Conservation (phyloP, 2,329 filamentous ascomycete genomes). For the Alternaria dauci region DNA sequence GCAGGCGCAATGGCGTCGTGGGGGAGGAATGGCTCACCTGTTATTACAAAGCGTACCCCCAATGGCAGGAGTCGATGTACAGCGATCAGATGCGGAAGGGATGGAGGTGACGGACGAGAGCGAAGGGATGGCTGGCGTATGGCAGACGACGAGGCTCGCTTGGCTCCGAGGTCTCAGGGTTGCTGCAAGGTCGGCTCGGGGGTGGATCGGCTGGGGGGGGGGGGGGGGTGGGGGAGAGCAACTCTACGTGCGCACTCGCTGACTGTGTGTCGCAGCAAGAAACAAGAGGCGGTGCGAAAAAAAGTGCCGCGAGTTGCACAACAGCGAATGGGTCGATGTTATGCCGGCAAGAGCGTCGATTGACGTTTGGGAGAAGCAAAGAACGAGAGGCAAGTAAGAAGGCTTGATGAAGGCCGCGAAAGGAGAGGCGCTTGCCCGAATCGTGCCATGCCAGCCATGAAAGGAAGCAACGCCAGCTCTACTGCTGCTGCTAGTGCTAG, state of each 20-base stretch:
- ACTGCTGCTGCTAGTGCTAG: slow-evolving; percentile 11
- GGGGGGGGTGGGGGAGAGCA: neutral
- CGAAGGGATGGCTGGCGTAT: slow-evolving; percentile 42
- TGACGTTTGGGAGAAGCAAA: slow-evolving; percentile 23
- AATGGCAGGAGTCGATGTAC: slow-evolving; percentile 13
- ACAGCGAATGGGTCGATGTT: slow-evolving; percentile 30
- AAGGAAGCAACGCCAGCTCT: slow-evolving; percentile 29
- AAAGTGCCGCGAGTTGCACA: slow-evolving; percentile 31
- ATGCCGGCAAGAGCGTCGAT: slow-evolving; percentile 24
- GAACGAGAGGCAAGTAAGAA: slow-evolving; percentile 17
- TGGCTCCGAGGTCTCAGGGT: slow-evolving; percentile 37
- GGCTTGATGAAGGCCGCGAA: slow-evolving; percentile 31
- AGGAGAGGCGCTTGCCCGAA: slow-evolving; percentile 33
- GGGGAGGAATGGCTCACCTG: slow-evolving; percentile 39
- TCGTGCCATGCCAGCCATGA: slow-evolving; percentile 21
- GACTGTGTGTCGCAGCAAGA: slow-evolving; percentile 35
- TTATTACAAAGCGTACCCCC: slow-evolving; percentile 30
- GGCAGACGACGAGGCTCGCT: slow-evolving; percentile 42
- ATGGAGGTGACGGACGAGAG: slow-evolving; percentile 14
- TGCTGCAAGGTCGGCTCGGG: slow-evolving; percentile 40
- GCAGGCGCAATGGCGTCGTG: slow-evolving; percentile 13
- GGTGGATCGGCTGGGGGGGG: slow-evolving; percentile 31
- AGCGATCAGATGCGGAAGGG: slow-evolving; percentile 13
- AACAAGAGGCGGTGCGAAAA: slow-evolving; percentile 26
- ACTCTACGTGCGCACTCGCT: slow-evolving; percentile 21